Evolutionary conservation across 768 basidiomycete genomes (phyloP).

Genomic region (Lentinus tigrinus): DNA sequence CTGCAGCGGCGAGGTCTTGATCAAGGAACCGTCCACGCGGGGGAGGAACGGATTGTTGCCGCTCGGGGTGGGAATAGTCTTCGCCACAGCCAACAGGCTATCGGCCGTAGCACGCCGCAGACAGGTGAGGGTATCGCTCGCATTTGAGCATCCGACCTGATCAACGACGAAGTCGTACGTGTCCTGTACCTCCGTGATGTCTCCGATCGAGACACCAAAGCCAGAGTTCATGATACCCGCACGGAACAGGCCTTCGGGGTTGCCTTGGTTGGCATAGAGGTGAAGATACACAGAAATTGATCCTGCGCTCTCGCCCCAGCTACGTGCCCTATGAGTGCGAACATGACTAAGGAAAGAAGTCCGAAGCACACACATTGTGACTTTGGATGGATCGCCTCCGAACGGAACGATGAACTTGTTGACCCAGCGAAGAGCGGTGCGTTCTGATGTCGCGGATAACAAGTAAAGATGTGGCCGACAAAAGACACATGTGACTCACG

Average conservation of each 20-base stretch:
- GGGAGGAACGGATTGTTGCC: slow-evolving; percentile 41
- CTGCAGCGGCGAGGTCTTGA: slow-evolving; percentile 40
- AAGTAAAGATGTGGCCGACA: neutral
- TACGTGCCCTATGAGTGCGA: too few relatives aligned
- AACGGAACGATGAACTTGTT: slow-evolving; percentile 36
- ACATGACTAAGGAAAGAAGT: too few relatives aligned
- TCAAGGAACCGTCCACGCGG: slow-evolving; percentile 47
- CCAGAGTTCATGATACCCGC: slow-evolving; percentile 37
- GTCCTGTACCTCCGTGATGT: slow-evolving; percentile 26
- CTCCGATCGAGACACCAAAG: slow-evolving; percentile 5
- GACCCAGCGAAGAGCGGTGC: slow-evolving; percentile 42
- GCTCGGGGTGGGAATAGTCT: slow-evolving; percentile 32
- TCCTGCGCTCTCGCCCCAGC: slow-evolving; percentile 37
- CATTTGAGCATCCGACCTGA: slow-evolving; percentile 34
- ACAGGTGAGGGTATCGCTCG: slow-evolving; percentile 40
- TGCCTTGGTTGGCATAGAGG: slow-evolving; percentile 22
- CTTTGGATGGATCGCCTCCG: slow-evolving; percentile 44
- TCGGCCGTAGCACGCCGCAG: slow-evolving; percentile 37
- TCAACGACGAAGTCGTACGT: slow-evolving; percentile 42
- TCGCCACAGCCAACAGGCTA: slow-evolving; percentile 31
- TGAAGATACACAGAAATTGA: slow-evolving; percentile 31
- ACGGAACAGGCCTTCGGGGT: slow-evolving; percentile 24
- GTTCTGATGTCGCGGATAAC: slow-evolving; percentile 25
- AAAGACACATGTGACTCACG: slow-evolving; percentile 24
- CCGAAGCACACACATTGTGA: slow-evolving; percentile 34